Evolutionary conservation across 345 rosid genomes (phyloP).

Genomic region (Rhodamnia rubescens): DNA sequence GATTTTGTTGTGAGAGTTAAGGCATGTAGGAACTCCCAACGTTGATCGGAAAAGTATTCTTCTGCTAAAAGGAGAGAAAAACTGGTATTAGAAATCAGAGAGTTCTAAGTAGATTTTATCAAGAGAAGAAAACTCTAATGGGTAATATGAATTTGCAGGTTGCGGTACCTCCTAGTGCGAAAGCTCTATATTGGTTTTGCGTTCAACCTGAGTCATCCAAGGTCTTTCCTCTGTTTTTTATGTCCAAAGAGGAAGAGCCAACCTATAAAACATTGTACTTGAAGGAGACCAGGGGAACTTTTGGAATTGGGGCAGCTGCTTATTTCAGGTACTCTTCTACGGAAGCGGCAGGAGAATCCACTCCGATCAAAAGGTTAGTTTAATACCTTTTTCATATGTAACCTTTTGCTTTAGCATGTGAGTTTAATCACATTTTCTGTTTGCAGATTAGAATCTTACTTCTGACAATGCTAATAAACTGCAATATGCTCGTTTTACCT

Average conservation of each 20-base stretch:
- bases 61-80: not conserved
- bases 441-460: not conserved
- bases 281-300: constrained; percentile 50
- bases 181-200: constrained; percentile 79
- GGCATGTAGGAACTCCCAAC: not conserved
- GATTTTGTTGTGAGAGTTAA: not conserved
- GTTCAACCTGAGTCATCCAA: constrained; percentile 40
- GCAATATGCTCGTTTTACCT: not conserved
- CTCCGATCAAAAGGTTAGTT: constrained; percentile 37
- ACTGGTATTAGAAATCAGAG: not conserved
- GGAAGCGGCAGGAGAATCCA: constrained; percentile 7
- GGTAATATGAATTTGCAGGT: constrained; percentile 33
- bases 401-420: not conserved
- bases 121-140: not conserved
- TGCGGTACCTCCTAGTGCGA: constrained; percentile 82
- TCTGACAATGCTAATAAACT: not conserved
- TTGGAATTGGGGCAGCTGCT: constrained; percentile 76
- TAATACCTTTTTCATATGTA: not conserved
- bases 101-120: not conserved
- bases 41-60: not conserved
- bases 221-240: constrained; percentile 72
- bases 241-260: constrained; percentile 48
- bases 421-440: not conserved
- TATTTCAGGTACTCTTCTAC: constrained; percentile 37
- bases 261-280: constrained; percentile 40